These are phyloP conservation scores for Rutstroemia sydowiana DNA, from an alignment of 2,329 filamentous ascomycete species.

Conservation along the genomic window DNA sequence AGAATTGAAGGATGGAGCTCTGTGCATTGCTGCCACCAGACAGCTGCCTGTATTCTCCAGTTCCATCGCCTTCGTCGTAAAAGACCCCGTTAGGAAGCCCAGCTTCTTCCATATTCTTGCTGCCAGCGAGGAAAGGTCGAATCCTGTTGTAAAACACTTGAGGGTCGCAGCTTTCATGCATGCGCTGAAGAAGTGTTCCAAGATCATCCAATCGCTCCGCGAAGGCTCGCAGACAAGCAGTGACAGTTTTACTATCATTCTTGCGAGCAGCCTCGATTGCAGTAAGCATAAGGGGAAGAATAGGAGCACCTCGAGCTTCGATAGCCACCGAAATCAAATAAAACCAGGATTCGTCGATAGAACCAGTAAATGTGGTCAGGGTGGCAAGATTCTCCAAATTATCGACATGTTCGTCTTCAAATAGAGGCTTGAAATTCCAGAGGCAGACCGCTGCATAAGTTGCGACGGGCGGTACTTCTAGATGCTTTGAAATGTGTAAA, in stretches of 20 bases:
- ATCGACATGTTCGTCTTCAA: slow-evolving; percentile 73
- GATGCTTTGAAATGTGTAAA: slow-evolving; percentile 63
- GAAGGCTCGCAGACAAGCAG: slow-evolving; percentile 70
- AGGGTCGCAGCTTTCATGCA: slow-evolving; percentile 94
- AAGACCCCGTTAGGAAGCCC: slow-evolving; percentile 77
- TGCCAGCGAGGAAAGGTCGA: slow-evolving; percentile 80
- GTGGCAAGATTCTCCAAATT: slow-evolving; percentile 82
- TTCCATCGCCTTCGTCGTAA: slow-evolving; percentile 73
- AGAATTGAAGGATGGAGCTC: slow-evolving; percentile 94
- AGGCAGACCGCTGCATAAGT: slow-evolving; percentile 88
- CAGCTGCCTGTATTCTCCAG: slow-evolving; percentile 67
- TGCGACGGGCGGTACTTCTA: slow-evolving; percentile 86
- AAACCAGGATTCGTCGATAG: slow-evolving; percentile 97
- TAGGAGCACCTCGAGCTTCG: slow-evolving; percentile 81
- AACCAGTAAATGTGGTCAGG: slow-evolving; percentile 85
- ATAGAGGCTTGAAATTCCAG: slow-evolving; percentile 96
- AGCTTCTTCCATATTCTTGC: slow-evolving; percentile 83
- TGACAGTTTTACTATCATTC: slow-evolving; percentile 64
- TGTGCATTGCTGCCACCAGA: slow-evolving; percentile 95
- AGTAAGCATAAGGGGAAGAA: slow-evolving; percentile 80
- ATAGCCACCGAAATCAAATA: slow-evolving; percentile 94
- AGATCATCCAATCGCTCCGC: slow-evolving; percentile 86
- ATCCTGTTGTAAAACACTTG: slow-evolving; percentile 85
- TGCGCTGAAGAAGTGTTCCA: slow-evolving; percentile 67
- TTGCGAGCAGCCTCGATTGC: slow-evolving; percentile 75